A percentile compares a stretch with the other conserved stretches of the same genome.
Conservation (phyloP, 2,329 filamentous ascomycete species). For the Bipolaris sorokiniana region DNA sequence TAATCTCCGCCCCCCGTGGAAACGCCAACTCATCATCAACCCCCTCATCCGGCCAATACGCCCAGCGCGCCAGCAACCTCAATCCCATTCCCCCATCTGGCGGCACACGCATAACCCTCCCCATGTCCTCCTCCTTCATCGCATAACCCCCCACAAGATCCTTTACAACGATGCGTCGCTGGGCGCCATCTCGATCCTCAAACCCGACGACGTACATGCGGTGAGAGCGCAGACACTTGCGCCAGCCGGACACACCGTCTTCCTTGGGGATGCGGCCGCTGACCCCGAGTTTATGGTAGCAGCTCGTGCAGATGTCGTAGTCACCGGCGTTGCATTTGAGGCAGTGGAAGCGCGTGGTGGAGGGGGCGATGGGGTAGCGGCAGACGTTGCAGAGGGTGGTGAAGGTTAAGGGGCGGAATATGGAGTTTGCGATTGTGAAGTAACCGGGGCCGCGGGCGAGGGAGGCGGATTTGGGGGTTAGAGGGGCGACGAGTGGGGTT, state of each 20-base stretch:
- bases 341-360: slow-evolving; percentile 78
- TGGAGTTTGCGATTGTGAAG: slow-evolving; percentile 42
- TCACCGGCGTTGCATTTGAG: slow-evolving; percentile 77
- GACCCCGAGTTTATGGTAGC: slow-evolving; percentile 72
- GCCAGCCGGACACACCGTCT: slow-evolving; percentile 82
- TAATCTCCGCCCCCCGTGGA: slow-evolving; percentile 80
- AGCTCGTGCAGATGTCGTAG: slow-evolving; percentile 82
- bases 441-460: slow-evolving; percentile 47
- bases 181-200: slow-evolving; percentile 69
- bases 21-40: slow-evolving; percentile 81
- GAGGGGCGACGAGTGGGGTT: slow-evolving; percentile 43
- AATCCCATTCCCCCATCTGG: slow-evolving; percentile 74
- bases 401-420: slow-evolving; percentile 73
- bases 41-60: slow-evolving; percentile 72
- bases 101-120: slow-evolving; percentile 63
- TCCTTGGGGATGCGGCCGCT: slow-evolving; percentile 71
- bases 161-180: slow-evolving; percentile 69
- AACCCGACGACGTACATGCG: slow-evolving; percentile 85
- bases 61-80: slow-evolving; percentile 70
- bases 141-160: slow-evolving; percentile 80
- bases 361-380: slow-evolving; percentile 71
- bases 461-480: slow-evolving; percentile 53
- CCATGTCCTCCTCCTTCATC: slow-evolving; percentile 63
- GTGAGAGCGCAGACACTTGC: slow-evolving; percentile 79
- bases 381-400: slow-evolving; percentile 81